phyloP scores from a whole-genome alignment of 2,329 filamentous ascomycete genomes.

The Fusarium sublunatum region DNA sequence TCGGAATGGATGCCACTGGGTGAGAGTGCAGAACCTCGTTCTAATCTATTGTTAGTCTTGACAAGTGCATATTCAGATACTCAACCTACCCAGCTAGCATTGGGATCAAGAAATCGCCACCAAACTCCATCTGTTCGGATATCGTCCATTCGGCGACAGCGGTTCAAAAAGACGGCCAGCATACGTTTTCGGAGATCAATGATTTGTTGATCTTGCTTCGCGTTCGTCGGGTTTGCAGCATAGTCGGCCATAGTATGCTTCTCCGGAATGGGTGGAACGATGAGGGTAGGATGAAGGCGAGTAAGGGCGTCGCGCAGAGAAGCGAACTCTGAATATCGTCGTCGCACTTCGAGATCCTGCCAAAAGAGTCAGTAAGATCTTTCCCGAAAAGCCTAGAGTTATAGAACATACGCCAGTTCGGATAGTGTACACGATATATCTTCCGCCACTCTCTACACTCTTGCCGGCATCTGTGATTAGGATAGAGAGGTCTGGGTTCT shows the following conservation, averaged over 20 bases:
- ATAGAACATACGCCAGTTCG: constrained; percentile 79
- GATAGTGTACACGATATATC: constrained; percentile 98
- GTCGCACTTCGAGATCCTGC: constrained; percentile 92
- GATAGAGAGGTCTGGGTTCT: constrained; percentile 90
- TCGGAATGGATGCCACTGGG: constrained; percentile 90
- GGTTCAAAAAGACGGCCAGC: constrained; percentile 93
- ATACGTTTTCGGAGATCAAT: constrained; percentile 97
- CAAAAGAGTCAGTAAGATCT: constrained; percentile 6
- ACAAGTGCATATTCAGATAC: not conserved
- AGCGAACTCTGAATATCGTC: constrained; percentile 96
- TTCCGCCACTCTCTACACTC: constrained; percentile 89
- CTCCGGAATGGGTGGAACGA: constrained; percentile 96
- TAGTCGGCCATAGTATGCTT: constrained; percentile 99
- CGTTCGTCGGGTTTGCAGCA: constrained; percentile 95
- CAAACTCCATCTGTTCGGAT: constrained; percentile 93
- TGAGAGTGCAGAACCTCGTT: constrained; percentile 95
- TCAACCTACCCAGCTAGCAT: constrained; percentile 89
- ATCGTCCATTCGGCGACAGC: constrained; percentile 92
- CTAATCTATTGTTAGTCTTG: constrained; percentile 58
- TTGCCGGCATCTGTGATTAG: constrained; percentile 96
- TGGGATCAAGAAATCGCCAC: constrained; percentile 97
- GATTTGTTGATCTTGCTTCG: constrained; percentile 96
- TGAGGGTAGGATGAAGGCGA: constrained; percentile 90
- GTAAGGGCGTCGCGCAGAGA: constrained; percentile 90
- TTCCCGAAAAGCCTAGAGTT: not conserved